Evolutionary conservation across 2,329 filamentous ascomycete species (phyloP), one percentile per base, ranked within the genome.

Genomic region (Stromatinia cepivora): DNA sequence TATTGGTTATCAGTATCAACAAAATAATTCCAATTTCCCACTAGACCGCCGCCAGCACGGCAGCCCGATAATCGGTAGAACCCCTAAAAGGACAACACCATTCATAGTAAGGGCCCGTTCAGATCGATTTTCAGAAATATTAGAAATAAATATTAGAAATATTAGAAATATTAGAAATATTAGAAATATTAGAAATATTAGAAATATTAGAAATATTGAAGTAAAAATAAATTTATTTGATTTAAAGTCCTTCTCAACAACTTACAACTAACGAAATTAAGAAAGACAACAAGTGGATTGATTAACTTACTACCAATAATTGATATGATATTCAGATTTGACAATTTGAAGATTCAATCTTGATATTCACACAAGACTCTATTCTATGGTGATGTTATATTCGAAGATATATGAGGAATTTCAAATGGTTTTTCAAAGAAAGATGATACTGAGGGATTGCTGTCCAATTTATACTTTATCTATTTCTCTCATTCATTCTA

Each of bases 51-150:
- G 57, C 66, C 56, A 62, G n/a, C 56, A 25, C 42, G 54, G 45
- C 42, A 62, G 45, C 56, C 56, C 56, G 56, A 62, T 45, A 67
- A 62, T 67, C 66, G 46, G 56, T 67, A 39, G 22, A 46, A 20
- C 25, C 56, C 45, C 48, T 25, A 67, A 56, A 34, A 62, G 66
- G 66, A 62, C 25, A 39, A 62, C 56, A 20, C 66, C 57, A 67
- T 67, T 67, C 42, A 22, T 20, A 20, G 11, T 61, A 17, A n/a
- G n/a, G n/a, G n/a, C n/a, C n/a, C n/a, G n/a, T n/a, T n/a, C n/a
- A n/a, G n/a, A n/a, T n/a, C n/a, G n/a, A n/a, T n/a, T n/a, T n/a
- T n/a, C n/a, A n/a, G n/a, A n/a, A n/a, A n/a, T n/a, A n/a, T n/a
- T n/a, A n/a, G n/a, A n/a, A n/a, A n/a, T n/a, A n/a, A n/a, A n/a